Evolutionary conservation across 768 basidiomycete species (phyloP).

Genomic region (Collybia sordida): DNA sequence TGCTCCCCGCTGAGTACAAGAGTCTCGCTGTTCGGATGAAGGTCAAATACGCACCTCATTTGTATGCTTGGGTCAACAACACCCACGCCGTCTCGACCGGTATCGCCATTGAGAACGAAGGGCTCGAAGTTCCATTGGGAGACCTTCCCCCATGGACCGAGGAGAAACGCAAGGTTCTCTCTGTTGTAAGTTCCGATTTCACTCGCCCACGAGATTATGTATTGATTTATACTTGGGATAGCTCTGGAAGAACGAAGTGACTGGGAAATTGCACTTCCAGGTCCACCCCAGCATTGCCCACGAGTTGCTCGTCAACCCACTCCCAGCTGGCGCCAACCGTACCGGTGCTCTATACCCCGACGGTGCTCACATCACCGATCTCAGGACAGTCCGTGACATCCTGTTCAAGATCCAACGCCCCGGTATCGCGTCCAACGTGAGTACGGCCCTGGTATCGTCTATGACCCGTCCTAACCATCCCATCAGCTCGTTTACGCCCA

Average conservation of each 20-base stretch:
- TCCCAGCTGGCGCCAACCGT: constrained; percentile 57
- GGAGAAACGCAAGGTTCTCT: constrained; percentile 72
- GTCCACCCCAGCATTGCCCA: constrained; percentile 81
- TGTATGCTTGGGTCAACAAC: too few species aligned
- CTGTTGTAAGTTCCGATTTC: constrained; percentile 51
- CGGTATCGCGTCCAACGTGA: constrained; percentile 76
- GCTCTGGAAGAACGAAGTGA: constrained; percentile 92
- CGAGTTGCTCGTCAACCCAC: constrained; percentile 67
- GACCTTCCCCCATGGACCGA: too few species aligned
- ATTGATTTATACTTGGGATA: constrained; percentile 23
- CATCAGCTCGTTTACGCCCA: constrained; percentile 79
- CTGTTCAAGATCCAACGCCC: constrained; percentile 88
- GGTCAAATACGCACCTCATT: too few species aligned
- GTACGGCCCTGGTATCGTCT: constrained; percentile 16
- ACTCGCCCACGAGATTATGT: constrained; percentile 25
- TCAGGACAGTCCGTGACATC: constrained; percentile 68
- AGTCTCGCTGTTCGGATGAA: too few species aligned
- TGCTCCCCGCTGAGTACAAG: too few species aligned
- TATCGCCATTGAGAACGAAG: too few species aligned
- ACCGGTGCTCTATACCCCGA: constrained; percentile 79
- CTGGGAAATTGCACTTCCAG: constrained; percentile 80
- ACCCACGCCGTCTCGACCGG: too few species aligned
- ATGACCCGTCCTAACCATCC: not conserved
- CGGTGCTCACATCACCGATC: constrained; percentile 74
- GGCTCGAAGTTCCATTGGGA: too few species aligned